Conservation (phyloP, 2,329 filamentous ascomycete species). For the Fusarium torulosum region DNA sequence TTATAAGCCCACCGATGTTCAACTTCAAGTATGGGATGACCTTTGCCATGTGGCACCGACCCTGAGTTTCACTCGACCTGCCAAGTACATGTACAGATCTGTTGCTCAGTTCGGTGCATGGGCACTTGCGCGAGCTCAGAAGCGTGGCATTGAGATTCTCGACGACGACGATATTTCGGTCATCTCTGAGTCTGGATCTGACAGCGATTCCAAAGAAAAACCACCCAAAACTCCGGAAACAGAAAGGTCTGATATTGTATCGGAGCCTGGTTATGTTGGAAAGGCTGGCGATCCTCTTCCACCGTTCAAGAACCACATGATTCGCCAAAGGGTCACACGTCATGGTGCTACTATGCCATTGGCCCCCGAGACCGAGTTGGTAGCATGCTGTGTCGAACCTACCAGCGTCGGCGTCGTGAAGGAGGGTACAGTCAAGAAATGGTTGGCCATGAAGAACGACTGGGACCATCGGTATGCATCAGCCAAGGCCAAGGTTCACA, state of each 20-base stretch:
- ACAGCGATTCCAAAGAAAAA: conserved; percentile 45
- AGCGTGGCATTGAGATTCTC: conserved; percentile 81
- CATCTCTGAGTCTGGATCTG: conserved; percentile 71
- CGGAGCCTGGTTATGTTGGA: conserved; percentile 68
- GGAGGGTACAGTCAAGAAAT: conserved; percentile 81
- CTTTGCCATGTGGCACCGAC: conserved; percentile 93
- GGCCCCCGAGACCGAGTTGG: conserved; percentile 71
- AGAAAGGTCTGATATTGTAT: conserved; percentile 35
- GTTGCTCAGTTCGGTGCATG: conserved; percentile 95
- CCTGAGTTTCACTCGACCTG: conserved; percentile 94
- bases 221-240: conserved; percentile 39
- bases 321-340: conserved; percentile 85
- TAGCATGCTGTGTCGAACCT: conserved; percentile 71
- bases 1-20: conserved; percentile 88
- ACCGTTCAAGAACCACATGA: conserved; percentile 86
- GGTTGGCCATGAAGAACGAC: conserved; percentile 78
- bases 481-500: conserved; percentile 78
- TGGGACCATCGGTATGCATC: conserved; percentile 81
- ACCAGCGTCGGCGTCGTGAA: conserved; percentile 84
- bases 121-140: conserved; percentile 86
- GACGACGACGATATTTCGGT: conserved; percentile 83
- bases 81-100: conserved; percentile 94
- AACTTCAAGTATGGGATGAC: conserved; percentile 96
- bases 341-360: conserved; percentile 81
- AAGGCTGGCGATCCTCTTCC: conserved; percentile 88